Evolutionary conservation across 1,284 basidiomycete species (phyloP), one percentile per base, ranked within the genome.

Genomic region (Apiotrichum brassicae): DNA sequence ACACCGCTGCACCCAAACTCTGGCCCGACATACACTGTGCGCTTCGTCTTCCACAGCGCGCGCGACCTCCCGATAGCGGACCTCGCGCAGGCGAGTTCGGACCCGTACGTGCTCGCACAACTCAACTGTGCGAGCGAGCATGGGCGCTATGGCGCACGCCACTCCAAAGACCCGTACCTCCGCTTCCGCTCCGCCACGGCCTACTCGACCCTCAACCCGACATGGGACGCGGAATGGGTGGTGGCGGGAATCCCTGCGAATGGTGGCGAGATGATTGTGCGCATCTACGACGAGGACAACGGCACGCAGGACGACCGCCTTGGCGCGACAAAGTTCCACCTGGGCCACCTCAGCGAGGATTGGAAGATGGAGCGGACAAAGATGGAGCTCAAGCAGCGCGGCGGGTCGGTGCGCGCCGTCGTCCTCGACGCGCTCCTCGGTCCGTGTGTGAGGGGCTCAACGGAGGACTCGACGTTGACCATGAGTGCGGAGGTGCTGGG

Each of bases 251-350:
- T 78, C 1, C 77, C 78, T 1, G 56, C 56, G 5, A 60, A 64
- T 1, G 77, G 76, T 0, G 71, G 76, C 45, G 55, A 52, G 8
- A 60, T 79, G 22, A 64, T 63, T 4, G 56, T 73, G 24, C 55
- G 60, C 19, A 60, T 78, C 20, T 65, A 66, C 49, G 77, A 79
- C 57, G 77, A 78, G 53, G 77, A 79, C 59, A 63, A 66, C 2
- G 69, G 68, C 4, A 66, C 75, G 48, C 65, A 70, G 45, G 77
- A 79, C 64, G 77, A 79, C 61, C 53, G 69, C 9, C 67, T 78
- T 4, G 78, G 77, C 4, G 71, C 72, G 54, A 62, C 75, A 14
- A 50, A 62, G 18, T 25, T 67, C 4, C 28, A 40, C 32, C 60
- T 59, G 1, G 67, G 66, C 6, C 14, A 18, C n/a, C 45, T 71